Percentiles rank a stretch among this genome's conserved stretches.
phyloP scores from a whole-genome alignment of 257 asterid species.

The Agastache rugosa region DNA sequence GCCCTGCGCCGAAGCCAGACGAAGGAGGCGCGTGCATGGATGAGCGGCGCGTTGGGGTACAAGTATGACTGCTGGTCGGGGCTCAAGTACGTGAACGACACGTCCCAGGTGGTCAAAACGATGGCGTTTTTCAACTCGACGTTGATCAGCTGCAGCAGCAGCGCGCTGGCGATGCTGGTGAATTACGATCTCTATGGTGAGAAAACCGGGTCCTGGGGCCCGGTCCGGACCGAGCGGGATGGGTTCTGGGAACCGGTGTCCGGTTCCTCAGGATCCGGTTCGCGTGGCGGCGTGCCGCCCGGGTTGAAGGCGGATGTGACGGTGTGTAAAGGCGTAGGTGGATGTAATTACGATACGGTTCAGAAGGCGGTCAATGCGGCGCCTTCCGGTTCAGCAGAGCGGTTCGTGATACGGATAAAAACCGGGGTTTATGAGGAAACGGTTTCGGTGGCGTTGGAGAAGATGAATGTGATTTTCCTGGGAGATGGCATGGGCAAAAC shows the following conservation, averaged over 20 bases:
- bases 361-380: conserved; percentile 67
- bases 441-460: conserved; percentile 65
- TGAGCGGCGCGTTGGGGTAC: conserved; percentile 59
- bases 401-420: conserved; percentile 65
- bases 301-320: conserved; percentile 58
- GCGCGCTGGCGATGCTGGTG: conserved; percentile 55
- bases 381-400: conserved; percentile 38
- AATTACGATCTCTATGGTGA: conserved; percentile 53
- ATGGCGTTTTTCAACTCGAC: conserved; percentile 53
- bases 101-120: conserved; percentile 50
- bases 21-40: conserved; percentile 79
- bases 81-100: conserved; percentile 58
- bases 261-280: background rate
- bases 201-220: conserved; percentile 50
- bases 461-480: conserved; percentile 63
- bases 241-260: conserved; percentile 65
- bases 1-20: conserved; percentile 38
- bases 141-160: conserved; percentile 46
- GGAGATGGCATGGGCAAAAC: conserved; percentile 85
- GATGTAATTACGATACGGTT: conserved; percentile 53
- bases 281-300: conserved; percentile 35
- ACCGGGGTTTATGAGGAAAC: conserved; percentile 68
- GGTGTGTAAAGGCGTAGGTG: conserved; percentile 48
- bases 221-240: conserved; percentile 58
- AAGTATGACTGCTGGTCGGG: conserved; percentile 70